These are phyloP conservation scores for Sordariomycetes sp. DNA, from an alignment of 2,329 filamentous ascomycete species.

Conservation along the genomic window DNA sequence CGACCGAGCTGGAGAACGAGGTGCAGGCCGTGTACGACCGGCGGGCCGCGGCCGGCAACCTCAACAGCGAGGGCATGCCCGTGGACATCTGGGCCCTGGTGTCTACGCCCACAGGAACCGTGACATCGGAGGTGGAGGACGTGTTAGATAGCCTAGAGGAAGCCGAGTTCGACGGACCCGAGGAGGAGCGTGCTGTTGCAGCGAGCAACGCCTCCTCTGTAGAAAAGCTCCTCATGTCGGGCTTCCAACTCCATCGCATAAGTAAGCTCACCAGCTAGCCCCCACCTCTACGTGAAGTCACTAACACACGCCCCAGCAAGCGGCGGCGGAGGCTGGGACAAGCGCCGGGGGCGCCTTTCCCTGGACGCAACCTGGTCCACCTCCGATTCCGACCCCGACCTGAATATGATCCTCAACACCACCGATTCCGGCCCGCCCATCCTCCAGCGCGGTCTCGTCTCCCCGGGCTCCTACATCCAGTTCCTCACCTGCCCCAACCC, in stretches of 20 bases:
- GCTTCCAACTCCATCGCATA: constrained; percentile 30
- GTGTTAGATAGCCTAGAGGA: constrained; percentile 6
- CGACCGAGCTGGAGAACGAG: constrained; percentile 56
- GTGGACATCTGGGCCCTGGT: constrained; percentile 64
- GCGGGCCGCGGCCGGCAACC: constrained; percentile 15
- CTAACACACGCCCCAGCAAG: constrained; percentile 38
- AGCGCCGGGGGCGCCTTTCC: constrained; percentile 68
- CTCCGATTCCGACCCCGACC: constrained; percentile 7
- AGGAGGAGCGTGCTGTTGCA: constrained; percentile 6
- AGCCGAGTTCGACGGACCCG: constrained; percentile 4
- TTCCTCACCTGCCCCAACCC: constrained; percentile 41
- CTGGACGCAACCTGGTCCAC: constrained; percentile 47
- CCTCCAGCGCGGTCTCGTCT: constrained; percentile 36
- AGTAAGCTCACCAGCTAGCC: constrained; percentile 20
- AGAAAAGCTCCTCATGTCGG: constrained; percentile 7
- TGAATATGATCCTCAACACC: constrained; percentile 25
- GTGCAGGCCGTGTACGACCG: constrained; percentile 48
- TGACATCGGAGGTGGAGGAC: constrained; percentile 23
- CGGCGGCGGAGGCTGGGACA: constrained; percentile 76
- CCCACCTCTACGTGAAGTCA: constrained; percentile 4
- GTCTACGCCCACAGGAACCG: constrained; percentile 2
- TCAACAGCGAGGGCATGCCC: constrained; percentile 20
- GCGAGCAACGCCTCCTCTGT: background rate
- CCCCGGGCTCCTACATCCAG: constrained; percentile 54
- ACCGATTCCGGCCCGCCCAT: constrained; percentile 6